These are phyloP conservation scores for Neurospora sp. DNA, from an alignment of 495 filamentous ascomycete species.

Conservation along the genomic window DNA sequence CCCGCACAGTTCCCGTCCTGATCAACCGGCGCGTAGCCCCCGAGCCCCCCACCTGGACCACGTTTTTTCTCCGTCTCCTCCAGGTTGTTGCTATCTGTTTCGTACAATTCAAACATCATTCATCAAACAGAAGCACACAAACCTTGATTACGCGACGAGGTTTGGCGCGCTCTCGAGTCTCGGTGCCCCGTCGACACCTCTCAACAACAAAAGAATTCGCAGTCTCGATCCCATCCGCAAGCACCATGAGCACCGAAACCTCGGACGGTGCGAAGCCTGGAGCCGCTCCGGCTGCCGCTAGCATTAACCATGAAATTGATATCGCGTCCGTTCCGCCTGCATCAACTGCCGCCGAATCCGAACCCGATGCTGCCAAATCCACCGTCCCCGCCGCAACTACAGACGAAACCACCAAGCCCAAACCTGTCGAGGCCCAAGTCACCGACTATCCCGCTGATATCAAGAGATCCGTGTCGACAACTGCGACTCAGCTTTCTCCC, in stretches of 20 bases:
- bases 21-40: neutral
- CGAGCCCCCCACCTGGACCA: neutral
- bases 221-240: neutral
- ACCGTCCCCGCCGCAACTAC: too few relatives aligned
- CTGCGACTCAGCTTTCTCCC: slow-evolving; percentile 3
- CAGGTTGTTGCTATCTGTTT: neutral
- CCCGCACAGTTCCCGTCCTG: neutral
- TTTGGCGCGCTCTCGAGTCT: neutral
- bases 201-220: neutral
- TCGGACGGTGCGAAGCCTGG: neutral
- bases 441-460: neutral
- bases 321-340: neutral
- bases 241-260: neutral
- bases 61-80: neutral
- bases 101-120: neutral
- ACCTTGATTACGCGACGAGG: neutral
- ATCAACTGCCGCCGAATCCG: neutral
- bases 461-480: neutral
- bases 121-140: neutral
- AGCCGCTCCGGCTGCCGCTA: neutral
- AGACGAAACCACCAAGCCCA: neutral
- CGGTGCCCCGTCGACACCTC: neutral
- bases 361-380: neutral
- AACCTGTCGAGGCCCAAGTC: neutral
- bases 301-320: too few relatives aligned